phyloP scores from a whole-genome alignment of 495 filamentous ascomycete species.

The Bombardia bombarda region DNA sequence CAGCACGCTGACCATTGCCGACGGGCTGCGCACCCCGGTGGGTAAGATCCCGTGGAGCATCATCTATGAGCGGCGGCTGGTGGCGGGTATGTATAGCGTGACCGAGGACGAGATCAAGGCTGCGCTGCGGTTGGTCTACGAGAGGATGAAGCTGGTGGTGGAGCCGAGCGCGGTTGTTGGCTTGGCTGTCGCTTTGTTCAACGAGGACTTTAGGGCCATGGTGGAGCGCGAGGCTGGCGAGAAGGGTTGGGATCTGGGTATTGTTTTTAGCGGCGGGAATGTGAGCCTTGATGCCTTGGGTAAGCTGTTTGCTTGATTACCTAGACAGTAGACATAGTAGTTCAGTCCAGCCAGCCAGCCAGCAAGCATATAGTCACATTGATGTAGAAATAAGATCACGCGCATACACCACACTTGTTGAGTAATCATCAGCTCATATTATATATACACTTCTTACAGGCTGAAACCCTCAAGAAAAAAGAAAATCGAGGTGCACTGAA shows the following conservation, averaged over 20 bases:
- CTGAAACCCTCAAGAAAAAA: constrained; percentile 3
- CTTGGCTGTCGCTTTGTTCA: constrained; percentile 72
- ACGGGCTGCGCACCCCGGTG: constrained; percentile 81
- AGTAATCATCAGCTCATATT: neutral
- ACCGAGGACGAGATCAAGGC: constrained; percentile 74
- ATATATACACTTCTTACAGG: constrained; percentile 15
- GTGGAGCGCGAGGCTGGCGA: constrained; percentile 64
- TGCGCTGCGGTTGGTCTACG: constrained; percentile 70
- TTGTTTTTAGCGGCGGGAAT: constrained; percentile 89
- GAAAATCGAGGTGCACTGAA: neutral
- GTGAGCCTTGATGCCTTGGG: constrained; percentile 71
- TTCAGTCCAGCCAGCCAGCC: neutral
- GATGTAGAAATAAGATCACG: too few species aligned
- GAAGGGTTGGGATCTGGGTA: constrained; percentile 76
- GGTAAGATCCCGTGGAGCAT: constrained; percentile 72
- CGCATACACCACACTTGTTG: neutral
- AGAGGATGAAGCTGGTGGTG: constrained; percentile 86
- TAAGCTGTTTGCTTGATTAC: constrained; percentile 42
- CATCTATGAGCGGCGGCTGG: constrained; percentile 64
- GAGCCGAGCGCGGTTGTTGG: constrained; percentile 87
- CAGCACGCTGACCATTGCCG: constrained; percentile 74
- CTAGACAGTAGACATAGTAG: neutral
- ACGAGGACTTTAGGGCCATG: constrained; percentile 69
- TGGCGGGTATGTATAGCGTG: constrained; percentile 67
- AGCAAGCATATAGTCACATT: neutral